phyloP scores from a whole-genome alignment of 805 yeast species.

The Candida awuae region DNA sequence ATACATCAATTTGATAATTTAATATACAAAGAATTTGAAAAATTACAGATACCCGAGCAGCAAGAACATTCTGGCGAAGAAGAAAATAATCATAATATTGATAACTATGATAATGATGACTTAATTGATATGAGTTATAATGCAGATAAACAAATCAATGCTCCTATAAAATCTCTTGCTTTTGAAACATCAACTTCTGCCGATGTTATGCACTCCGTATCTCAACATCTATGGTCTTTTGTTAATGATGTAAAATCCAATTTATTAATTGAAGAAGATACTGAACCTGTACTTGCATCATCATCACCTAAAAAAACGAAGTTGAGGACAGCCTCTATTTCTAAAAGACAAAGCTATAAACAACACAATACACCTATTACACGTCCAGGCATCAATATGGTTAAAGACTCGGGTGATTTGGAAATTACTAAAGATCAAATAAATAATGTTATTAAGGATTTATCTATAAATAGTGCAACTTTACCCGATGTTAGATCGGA shows the following conservation, averaged over 20 bases:
- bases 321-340: slow-evolving; percentile 24
- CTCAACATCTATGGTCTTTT: slow-evolving; percentile 41
- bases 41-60: slow-evolving; percentile 31
- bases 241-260: slow-evolving; percentile 40
- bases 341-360: slow-evolving; percentile 25
- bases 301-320: slow-evolving; percentile 6
- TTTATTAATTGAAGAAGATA: slow-evolving; percentile 18
- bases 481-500: neutral
- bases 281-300: slow-evolving; percentile 9
- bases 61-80: neutral
- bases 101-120: neutral
- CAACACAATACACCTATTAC: slow-evolving; percentile 14
- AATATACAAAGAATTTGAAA: slow-evolving; percentile 59
- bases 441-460: neutral
- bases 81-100: slow-evolving; percentile 10
- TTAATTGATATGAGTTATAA: slow-evolving; percentile 7
- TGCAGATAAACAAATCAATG: slow-evolving; percentile 18
- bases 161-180: slow-evolving; percentile 21
- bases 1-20: slow-evolving; percentile 63
- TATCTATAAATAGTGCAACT: neutral
- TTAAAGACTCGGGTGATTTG: neutral
- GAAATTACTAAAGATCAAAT: neutral
- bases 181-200: slow-evolving; percentile 12
- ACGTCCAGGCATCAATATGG: slow-evolving; percentile 3
- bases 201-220: slow-evolving; percentile 32